Percentiles rank a stretch among this genome's conserved stretches.
Conservation (phyloP, 495 filamentous ascomycete species). For the Neurospora cerealis region DNA sequence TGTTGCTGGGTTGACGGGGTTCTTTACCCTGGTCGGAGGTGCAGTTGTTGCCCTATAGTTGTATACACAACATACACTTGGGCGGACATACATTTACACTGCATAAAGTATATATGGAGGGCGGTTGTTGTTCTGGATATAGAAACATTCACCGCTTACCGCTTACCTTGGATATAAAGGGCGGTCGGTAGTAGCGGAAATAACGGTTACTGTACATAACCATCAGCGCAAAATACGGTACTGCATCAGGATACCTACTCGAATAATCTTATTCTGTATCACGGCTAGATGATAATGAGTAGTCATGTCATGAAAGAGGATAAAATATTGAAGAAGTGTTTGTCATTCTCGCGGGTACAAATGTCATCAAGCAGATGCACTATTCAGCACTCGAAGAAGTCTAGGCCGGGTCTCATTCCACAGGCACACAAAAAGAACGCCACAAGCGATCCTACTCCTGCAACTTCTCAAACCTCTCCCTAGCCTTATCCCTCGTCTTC, state of each 20-base stretch:
- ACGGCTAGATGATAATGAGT: background rate
- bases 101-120: background rate
- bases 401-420: no score
- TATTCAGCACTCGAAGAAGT: background rate
- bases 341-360: background rate
- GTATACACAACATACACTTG: background rate
- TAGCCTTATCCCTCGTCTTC: conserved; percentile 68
- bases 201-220: background rate
- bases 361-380: background rate
- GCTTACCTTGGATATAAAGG: background rate
- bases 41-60: conserved; percentile 15
- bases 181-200: background rate
- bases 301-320: background rate
- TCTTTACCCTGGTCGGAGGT: conserved; percentile 18
- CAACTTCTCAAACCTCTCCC: conserved; percentile 65
- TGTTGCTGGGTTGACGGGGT: conserved; percentile 9
- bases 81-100: background rate
- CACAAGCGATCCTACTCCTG: conserved; percentile 1
- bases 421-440: background rate
- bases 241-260: background rate
- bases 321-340: background rate
- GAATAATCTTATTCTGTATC: background rate
- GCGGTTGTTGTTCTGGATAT: background rate
- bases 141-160: background rate
- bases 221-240: background rate